These are phyloP conservation scores for Trichophyton simii DNA, from an alignment of 2,329 filamentous ascomycete genomes.

Conservation along the genomic window DNA sequence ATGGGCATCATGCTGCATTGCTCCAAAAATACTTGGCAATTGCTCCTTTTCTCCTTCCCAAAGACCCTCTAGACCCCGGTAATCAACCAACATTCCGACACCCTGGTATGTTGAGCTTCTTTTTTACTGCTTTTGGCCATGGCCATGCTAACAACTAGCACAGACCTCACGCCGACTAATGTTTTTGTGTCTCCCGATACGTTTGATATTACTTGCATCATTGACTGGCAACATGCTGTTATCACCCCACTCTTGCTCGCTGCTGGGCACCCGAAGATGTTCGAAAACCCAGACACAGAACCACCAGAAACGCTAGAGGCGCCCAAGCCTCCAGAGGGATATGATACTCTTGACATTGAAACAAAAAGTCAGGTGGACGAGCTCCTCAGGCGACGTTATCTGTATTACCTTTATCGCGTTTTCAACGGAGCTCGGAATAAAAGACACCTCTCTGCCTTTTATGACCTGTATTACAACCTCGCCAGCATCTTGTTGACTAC, in stretches of 20 bases:
- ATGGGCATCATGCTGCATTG: conserved; percentile 14
- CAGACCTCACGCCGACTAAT: conserved; percentile 9
- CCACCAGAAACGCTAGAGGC: conserved; percentile 5
- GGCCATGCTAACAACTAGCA: neutral
- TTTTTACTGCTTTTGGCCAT: neutral
- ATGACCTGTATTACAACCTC: conserved; percentile 3
- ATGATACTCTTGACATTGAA: conserved; percentile 8
- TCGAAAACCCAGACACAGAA: conserved; percentile 8
- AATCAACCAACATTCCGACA: conserved; percentile 16
- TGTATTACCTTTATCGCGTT: conserved; percentile 11
- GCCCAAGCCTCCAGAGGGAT: conserved; percentile 9
- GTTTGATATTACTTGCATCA: conserved; percentile 6
- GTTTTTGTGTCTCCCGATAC: conserved; percentile 10
- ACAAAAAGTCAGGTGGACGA: conserved; percentile 9
- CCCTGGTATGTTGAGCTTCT: conserved; percentile 1
- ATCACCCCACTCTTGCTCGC: conserved; percentile 8
- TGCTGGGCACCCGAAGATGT: conserved; percentile 10
- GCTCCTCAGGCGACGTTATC: conserved; percentile 6
- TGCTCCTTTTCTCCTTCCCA: conserved; percentile 16
- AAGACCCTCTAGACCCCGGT: conserved; percentile 3
- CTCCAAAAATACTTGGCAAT: conserved; percentile 17
- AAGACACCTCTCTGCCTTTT: conserved; percentile 5
- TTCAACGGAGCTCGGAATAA: conserved; percentile 12
- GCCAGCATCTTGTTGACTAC: conserved; percentile 10
- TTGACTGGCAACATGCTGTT: conserved; percentile 12